Conservation (phyloP, 371 early-diverging fungal species). For the Mortierella sp. region DNA sequence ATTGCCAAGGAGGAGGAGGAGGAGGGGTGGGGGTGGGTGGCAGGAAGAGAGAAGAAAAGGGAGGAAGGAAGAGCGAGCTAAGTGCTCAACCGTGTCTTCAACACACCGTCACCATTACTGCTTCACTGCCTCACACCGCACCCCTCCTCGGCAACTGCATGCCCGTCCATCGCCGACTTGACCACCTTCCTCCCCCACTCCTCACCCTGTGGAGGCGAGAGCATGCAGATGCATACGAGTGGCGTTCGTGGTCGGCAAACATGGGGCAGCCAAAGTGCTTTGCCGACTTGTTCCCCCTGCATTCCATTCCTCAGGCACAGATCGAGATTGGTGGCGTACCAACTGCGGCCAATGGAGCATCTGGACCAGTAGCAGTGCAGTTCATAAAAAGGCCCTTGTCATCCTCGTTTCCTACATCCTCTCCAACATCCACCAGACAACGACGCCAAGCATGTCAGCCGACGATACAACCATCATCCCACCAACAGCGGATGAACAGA, state of each 20-base stretch:
- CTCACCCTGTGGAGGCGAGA: too few relatives aligned
- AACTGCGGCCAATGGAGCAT: slow-evolving; percentile 22
- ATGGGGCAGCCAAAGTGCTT: too few relatives aligned
- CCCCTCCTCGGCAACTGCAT: too few relatives aligned
- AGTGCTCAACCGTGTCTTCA: too few relatives aligned
- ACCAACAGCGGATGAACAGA: slow-evolving; percentile 5
- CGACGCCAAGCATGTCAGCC: slow-evolving; percentile 6
- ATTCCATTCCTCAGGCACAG: neutral
- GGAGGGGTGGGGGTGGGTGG: neutral
- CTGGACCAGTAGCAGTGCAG: neutral
- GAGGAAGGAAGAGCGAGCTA: neutral
- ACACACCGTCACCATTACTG: too few relatives aligned
- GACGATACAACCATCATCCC: slow-evolving; percentile 10
- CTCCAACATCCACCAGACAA: neutral
- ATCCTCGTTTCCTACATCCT: neutral
- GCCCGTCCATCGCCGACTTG: too few relatives aligned
- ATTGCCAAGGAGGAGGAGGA: neutral
- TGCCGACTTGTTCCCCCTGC: neutral
- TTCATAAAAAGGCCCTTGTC: too few relatives aligned
- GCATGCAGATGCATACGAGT: too few relatives aligned
- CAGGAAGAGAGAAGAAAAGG: neutral
- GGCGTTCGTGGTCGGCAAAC: too few relatives aligned
- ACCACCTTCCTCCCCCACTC: too few relatives aligned
- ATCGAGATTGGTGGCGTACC: neutral
- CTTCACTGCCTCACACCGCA: too few relatives aligned